Conservation (phyloP, 1,284 basidiomycete species). For the Tilletia indica region DNA sequence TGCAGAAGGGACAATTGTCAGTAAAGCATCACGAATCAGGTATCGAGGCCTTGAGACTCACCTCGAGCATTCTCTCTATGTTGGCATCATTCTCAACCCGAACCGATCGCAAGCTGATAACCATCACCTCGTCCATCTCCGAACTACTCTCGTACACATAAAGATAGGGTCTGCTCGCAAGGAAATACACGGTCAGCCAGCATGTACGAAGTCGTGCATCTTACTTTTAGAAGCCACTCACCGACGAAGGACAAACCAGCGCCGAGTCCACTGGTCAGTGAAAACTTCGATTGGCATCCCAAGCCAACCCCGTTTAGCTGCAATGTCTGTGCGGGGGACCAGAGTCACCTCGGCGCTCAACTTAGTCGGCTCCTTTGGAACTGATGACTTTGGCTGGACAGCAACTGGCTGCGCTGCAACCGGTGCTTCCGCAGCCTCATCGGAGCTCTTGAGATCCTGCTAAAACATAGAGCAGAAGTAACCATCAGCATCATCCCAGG, state of each 20-base stretch:
- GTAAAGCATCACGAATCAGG: not conserved
- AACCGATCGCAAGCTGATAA: conserved; percentile 80
- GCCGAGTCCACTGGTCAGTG: conserved; percentile 74
- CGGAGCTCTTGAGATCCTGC: conserved; percentile 68
- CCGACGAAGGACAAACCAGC: conserved; percentile 78
- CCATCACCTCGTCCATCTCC: conserved; percentile 73
- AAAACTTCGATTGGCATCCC: conserved; percentile 75
- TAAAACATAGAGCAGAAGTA: conserved; percentile 58
- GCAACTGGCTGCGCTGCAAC: not conserved
- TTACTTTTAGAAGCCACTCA: not conserved
- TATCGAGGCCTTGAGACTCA: conserved; percentile 52
- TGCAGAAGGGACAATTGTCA: not conserved
- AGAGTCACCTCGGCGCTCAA: conserved; percentile 39
- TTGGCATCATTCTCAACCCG: conserved; percentile 81
- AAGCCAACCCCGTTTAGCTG: conserved; percentile 79
- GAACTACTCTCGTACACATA: conserved; percentile 77
- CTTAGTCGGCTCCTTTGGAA: conserved; percentile 24
- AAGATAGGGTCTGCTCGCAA: conserved; percentile 72
- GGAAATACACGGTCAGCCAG: not conserved
- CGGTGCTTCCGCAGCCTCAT: conserved; percentile 70
- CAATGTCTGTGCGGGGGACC: conserved; percentile 65
- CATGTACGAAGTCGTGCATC: not conserved
- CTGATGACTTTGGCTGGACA: not conserved
- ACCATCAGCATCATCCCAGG: not conserved
- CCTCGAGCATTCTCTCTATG: conserved; percentile 80